Evolutionary conservation across 495 filamentous ascomycete species (phyloP).

Genomic region (Lophium mytilinum): DNA sequence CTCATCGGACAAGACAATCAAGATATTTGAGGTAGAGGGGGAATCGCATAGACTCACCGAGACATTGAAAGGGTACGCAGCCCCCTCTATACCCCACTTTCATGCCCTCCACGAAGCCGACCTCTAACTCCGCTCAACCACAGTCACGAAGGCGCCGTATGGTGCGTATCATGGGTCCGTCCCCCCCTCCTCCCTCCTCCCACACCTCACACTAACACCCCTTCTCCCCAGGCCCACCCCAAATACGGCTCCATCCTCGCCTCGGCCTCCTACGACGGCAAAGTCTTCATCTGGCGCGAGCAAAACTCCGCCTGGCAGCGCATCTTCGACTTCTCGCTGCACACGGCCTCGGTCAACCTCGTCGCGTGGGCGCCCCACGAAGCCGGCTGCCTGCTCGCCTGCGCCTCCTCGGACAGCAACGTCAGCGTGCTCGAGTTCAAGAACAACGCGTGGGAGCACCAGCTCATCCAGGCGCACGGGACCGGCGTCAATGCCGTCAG

Average conservation of each 20-base stretch:
- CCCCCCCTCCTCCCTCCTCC: constrained; percentile 1
- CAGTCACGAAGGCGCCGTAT: constrained; percentile 91
- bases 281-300: constrained; percentile 97
- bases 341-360: constrained; percentile 93
- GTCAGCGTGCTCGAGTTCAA: constrained; percentile 93
- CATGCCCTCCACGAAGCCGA: not conserved
- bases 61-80: constrained; percentile 81
- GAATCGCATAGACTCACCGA: constrained; percentile 84
- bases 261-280: constrained; percentile 89
- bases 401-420: constrained; percentile 85
- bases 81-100: not conserved
- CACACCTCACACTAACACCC: constrained; percentile 3
- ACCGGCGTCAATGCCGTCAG: constrained; percentile 90
- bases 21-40: constrained; percentile 97
- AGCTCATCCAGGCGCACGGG: constrained; percentile 84
- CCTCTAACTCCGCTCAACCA: no score
- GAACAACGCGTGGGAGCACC: constrained; percentile 78
- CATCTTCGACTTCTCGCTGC: constrained; percentile 81
- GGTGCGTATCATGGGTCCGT: constrained; percentile 86
- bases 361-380: constrained; percentile 97
- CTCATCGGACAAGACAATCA: constrained; percentile 96
- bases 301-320: constrained; percentile 41
- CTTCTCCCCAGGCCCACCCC: constrained; percentile 62
- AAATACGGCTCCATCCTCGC: constrained; percentile 98
- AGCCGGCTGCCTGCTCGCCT: constrained; percentile 86